Evolutionary conservation across 1,139 yeast genomes (phyloP).

Genomic region (Candida smagusa): DNA sequence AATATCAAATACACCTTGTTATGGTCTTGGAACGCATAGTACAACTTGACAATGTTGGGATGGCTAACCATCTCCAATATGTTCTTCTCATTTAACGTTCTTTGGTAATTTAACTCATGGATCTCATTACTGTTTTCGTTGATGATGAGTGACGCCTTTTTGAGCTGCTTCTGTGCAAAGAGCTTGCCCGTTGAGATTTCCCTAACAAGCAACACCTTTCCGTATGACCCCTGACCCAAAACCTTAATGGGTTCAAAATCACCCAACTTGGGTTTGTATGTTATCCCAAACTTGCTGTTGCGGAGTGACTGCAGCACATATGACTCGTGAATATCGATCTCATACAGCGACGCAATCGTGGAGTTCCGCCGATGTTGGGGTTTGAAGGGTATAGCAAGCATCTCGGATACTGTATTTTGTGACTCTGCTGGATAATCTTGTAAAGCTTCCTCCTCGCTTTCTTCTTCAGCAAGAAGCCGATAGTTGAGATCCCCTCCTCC

Average conservation of each 20-base stretch:
- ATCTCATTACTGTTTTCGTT: conserved; percentile 37
- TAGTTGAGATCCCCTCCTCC: conserved; percentile 12
- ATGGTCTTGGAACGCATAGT: conserved; percentile 85
- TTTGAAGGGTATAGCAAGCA: conserved; percentile 17
- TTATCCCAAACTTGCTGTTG: conserved; percentile 5
- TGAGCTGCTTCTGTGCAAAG: conserved; percentile 41
- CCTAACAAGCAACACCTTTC: conserved; percentile 39
- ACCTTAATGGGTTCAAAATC: conserved; percentile 40
- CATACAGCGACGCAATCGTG: conserved; percentile 21
- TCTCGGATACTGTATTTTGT: conserved; percentile 14
- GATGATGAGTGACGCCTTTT: conserved; percentile 38
- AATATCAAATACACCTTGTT: conserved; percentile 74
- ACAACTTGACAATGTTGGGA: conserved; percentile 83
- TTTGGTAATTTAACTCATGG: conserved; percentile 31
- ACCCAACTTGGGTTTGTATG: conserved; percentile 17
- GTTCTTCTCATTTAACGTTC: conserved; percentile 43
- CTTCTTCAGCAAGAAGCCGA: conserved; percentile 10
- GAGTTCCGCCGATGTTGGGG: conserved; percentile 13
- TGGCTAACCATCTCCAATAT: conserved; percentile 54
- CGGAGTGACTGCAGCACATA: conserved; percentile 17
- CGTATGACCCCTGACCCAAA: conserved; percentile 43
- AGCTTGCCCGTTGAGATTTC: conserved; percentile 31
- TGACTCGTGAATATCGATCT: conserved; percentile 21
- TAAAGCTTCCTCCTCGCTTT: conserved; percentile 1
- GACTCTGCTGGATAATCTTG: conserved; percentile 11